These are phyloP conservation scores for Fusarium incarnatum DNA, from an alignment of 2,329 filamentous ascomycete species.

Conservation along the genomic window DNA sequence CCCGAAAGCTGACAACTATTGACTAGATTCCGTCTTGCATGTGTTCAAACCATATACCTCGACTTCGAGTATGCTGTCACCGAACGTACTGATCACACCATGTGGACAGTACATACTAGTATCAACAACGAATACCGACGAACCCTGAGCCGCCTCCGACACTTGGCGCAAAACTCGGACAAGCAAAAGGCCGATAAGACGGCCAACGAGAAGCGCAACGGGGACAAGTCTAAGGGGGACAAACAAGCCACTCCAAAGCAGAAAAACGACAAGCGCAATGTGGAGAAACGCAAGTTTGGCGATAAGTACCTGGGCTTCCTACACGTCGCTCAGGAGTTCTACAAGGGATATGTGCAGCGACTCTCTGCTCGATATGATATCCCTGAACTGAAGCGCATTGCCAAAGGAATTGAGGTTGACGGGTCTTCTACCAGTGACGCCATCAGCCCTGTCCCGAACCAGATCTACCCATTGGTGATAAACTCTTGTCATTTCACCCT, in stretches of 20 bases:
- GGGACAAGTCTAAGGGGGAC: constrained; percentile 42
- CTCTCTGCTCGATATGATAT: constrained; percentile 72
- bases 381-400: constrained; percentile 60
- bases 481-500: constrained; percentile 84
- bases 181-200: constrained; percentile 54
- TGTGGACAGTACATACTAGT: constrained; percentile 83
- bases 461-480: constrained; percentile 70
- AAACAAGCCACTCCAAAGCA: constrained; percentile 42
- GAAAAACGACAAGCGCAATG: constrained; percentile 49
- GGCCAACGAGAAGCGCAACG: constrained; percentile 41
- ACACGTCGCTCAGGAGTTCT: constrained; percentile 88
- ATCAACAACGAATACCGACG: constrained; percentile 84
- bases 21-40: constrained; percentile 75
- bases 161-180: constrained; percentile 66
- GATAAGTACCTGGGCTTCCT: constrained; percentile 87
- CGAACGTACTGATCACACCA: constrained; percentile 73
- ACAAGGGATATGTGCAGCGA: constrained; percentile 84
- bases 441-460: constrained; percentile 58
- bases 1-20: constrained; percentile 23
- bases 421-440: constrained; percentile 50
- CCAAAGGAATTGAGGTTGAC: constrained; percentile 55
- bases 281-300: constrained; percentile 80
- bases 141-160: constrained; percentile 68
- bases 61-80: constrained; percentile 75
- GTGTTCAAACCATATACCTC: constrained; percentile 77